Percentiles rank a stretch among this genome's conserved stretches.
phyloP scores from a whole-genome alignment of 2,329 filamentous ascomycete species.

The Clarireedia monteithiana region DNA sequence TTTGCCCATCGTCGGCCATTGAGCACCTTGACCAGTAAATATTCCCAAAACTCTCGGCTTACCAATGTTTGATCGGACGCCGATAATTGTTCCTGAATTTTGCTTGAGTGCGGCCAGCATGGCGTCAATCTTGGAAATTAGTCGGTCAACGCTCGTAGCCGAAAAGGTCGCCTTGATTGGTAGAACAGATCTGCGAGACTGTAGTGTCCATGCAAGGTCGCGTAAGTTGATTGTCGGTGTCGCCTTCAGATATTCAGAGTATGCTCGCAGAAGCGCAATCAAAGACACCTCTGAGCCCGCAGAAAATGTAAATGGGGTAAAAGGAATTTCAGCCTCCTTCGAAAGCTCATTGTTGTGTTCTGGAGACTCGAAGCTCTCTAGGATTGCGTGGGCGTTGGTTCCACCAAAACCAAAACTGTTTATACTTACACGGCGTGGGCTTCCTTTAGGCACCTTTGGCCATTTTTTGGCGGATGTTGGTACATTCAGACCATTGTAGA shows the following conservation, averaged over 20 bases:
- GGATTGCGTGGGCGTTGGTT: constrained; percentile 30
- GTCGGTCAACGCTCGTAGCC: not conserved
- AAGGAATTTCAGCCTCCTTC: not conserved
- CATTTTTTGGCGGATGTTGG: not conserved
- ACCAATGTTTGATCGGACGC: not conserved
- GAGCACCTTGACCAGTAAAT: constrained; percentile 17
- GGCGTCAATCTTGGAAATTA: not conserved
- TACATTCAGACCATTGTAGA: not conserved
- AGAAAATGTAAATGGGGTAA: constrained; percentile 10
- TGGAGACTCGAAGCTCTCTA: constrained; percentile 14
- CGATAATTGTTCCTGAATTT: not conserved
- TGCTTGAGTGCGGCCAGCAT: not conserved
- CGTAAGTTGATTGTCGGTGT: constrained; percentile 1
- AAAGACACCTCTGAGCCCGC: constrained; percentile 7
- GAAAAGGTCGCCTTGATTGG: not conserved
- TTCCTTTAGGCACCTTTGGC: not conserved
- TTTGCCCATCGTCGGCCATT: constrained; percentile 13
- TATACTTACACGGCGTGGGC: constrained; percentile 9
- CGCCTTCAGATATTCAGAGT: not conserved
- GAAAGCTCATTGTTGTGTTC: not conserved
- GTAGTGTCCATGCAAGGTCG: constrained; percentile 10
- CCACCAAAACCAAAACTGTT: constrained; percentile 18
- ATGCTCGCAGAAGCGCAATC: constrained; percentile 3
- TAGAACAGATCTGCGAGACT: not conserved
- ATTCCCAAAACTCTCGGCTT: constrained; percentile 6